phyloP scores from a whole-genome alignment of 257 asterid species.

The Ballota nigra region DNA sequence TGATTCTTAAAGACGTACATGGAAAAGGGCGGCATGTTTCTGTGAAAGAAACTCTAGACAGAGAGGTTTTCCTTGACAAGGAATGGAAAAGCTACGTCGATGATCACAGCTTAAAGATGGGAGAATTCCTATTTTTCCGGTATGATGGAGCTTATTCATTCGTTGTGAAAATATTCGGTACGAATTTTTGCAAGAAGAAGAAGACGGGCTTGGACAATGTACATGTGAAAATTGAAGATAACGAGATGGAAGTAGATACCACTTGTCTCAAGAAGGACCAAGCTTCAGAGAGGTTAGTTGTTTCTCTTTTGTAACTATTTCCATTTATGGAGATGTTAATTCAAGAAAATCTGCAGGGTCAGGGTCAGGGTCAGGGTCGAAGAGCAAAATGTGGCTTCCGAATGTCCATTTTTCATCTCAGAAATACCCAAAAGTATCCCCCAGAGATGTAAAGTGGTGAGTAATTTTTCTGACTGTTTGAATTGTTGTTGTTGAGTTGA shows the following conservation, averaged over 20 bases:
- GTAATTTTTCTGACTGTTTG: background rate
- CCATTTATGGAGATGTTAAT: background rate
- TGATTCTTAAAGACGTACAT: slow-evolving; percentile 21
- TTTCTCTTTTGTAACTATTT: background rate
- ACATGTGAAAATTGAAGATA: slow-evolving; percentile 11
- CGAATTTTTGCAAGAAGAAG: slow-evolving; percentile 38
- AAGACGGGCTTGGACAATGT: background rate
- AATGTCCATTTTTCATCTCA: slow-evolving; percentile 7
- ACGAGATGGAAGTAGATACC: slow-evolving; percentile 16
- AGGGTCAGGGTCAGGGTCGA: too few species aligned
- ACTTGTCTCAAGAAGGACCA: background rate
- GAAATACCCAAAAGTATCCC: background rate
- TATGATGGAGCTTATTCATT: slow-evolving; percentile 27
- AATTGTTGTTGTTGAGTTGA: background rate
- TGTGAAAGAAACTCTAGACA: slow-evolving; percentile 27
- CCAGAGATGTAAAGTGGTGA: slow-evolving; percentile 6
- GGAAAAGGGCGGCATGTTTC: slow-evolving; percentile 39
- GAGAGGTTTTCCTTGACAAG: slow-evolving; percentile 21
- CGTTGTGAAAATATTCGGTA: slow-evolving; percentile 30
- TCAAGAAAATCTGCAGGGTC: slow-evolving; percentile 2
- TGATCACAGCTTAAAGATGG: slow-evolving; percentile 27
- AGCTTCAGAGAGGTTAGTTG: slow-evolving; percentile 8
- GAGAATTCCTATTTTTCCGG: slow-evolving; percentile 39
- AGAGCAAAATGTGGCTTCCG: background rate
- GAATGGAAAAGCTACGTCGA: slow-evolving; percentile 42